A percentile compares a stretch with the other conserved stretches of the same genome.
These are phyloP conservation scores for Trametes elegans DNA, from an alignment of 768 basidiomycete genomes.

Conservation along the genomic window DNA sequence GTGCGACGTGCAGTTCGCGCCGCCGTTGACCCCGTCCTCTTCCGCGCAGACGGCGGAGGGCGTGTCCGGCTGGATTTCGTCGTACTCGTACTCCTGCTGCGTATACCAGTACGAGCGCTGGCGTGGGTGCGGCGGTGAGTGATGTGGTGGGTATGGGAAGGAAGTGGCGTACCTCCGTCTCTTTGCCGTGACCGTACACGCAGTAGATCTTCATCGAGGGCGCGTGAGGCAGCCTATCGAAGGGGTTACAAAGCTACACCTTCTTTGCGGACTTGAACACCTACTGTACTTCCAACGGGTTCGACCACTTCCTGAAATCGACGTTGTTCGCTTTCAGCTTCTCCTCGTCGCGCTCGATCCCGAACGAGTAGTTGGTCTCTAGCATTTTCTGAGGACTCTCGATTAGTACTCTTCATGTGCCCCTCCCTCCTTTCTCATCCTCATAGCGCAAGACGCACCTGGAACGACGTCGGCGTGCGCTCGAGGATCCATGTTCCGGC, in stretches of 20 bases:
- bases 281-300: slow-evolving; percentile 81
- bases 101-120: slow-evolving; percentile 92
- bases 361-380: slow-evolving; percentile 81
- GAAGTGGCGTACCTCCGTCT: slow-evolving; percentile 71
- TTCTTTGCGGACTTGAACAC: not conserved
- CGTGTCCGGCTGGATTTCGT: slow-evolving; percentile 51
- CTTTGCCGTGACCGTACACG: slow-evolving; percentile 93
- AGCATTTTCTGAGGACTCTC: slow-evolving; percentile 65
- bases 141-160: not conserved
- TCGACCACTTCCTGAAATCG: slow-evolving; percentile 87
- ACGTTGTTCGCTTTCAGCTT: slow-evolving; percentile 61
- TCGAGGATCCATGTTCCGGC: slow-evolving; percentile 78
- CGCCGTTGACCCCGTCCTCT: not conserved
- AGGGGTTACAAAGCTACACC: not conserved
- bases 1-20: slow-evolving; percentile 44
- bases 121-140: slow-evolving; percentile 6
- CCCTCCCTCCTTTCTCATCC: not conserved
- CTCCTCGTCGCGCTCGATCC: slow-evolving; percentile 75
- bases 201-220: slow-evolving; percentile 93
- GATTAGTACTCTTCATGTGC: not conserved
- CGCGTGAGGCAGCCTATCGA: slow-evolving; percentile 72
- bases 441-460: slow-evolving; percentile 40
- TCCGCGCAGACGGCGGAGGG: slow-evolving; percentile 39
- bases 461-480: slow-evolving; percentile 81
- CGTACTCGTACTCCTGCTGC: slow-evolving; percentile 64